Conservation (phyloP, 345 rosid genomes). For the Aquilaria malaccensis region DNA sequence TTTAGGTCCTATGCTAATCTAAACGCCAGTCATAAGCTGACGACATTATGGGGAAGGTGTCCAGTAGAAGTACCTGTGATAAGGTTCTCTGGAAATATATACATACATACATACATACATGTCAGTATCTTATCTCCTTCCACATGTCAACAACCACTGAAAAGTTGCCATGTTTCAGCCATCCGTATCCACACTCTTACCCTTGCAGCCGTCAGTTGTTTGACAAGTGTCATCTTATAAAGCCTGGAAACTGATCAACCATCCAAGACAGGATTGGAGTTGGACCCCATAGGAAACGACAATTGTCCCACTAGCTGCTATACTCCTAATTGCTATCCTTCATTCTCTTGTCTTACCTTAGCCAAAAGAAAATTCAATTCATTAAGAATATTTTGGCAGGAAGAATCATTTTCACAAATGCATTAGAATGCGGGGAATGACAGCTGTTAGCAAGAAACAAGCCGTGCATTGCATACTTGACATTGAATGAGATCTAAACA, state of each 20-base stretch:
- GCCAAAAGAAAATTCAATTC: conserved; percentile 1
- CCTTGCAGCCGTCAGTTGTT: conserved; percentile 8
- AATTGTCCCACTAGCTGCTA: conserved; percentile 26
- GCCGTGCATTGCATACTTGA: not conserved
- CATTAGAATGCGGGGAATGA: not conserved
- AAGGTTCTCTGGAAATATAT: conserved; percentile 8
- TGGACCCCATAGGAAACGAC: conserved; percentile 17
- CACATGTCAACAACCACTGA: conserved; percentile 15
- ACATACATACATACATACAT: not conserved
- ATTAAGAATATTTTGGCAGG: not conserved
- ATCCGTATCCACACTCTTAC: conserved; percentile 7
- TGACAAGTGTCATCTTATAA: conserved; percentile 14
- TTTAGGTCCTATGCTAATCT: conserved; percentile 2
- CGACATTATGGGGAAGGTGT: conserved; percentile 3
- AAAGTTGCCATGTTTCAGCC: conserved; percentile 15
- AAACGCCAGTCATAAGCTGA: conserved; percentile 13
- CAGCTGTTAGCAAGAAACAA: not conserved
- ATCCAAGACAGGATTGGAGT: conserved; percentile 15
- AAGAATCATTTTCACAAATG: conserved; percentile 1
- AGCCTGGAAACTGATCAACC: conserved; percentile 11
- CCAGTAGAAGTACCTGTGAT: conserved; percentile 8
- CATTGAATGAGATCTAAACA: conserved; percentile 1
- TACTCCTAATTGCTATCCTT: conserved; percentile 14
- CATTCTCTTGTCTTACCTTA: conserved; percentile 15
- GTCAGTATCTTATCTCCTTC: conserved; percentile 29